These are phyloP conservation scores for Stygiomarasmius scandens DNA, from an alignment of 1,284 basidiomycete species.

Conservation along the genomic window DNA sequence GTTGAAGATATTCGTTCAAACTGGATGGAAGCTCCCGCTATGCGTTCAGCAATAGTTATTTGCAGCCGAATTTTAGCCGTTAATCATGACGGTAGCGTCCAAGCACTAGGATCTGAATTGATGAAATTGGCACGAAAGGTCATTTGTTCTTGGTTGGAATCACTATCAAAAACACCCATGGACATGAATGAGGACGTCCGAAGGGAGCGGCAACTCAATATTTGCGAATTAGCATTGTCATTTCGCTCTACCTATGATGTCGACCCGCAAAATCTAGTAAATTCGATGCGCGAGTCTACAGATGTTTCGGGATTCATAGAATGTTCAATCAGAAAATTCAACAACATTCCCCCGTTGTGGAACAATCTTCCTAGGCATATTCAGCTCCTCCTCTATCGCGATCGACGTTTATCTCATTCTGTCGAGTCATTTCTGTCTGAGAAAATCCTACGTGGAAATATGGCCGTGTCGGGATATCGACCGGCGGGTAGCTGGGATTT, in stretches of 20 bases:
- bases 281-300: slow-evolving; percentile 23
- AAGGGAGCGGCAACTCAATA: slow-evolving; percentile 26
- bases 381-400: slow-evolving; percentile 18
- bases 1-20: slow-evolving; percentile 35
- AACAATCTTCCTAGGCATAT: neutral
- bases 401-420: neutral
- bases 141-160: neutral
- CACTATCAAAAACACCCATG: neutral
- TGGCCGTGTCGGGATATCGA: slow-evolving; percentile 23
- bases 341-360: slow-evolving; percentile 24
- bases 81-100: slow-evolving; percentile 7
- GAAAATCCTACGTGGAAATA: slow-evolving; percentile 33
- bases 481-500: no score
- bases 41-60: slow-evolving; percentile 39
- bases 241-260: slow-evolving; percentile 46
- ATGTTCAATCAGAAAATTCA: slow-evolving; percentile 35
- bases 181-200: neutral
- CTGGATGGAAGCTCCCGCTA: slow-evolving; percentile 43
- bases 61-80: slow-evolving; percentile 36
- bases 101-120: neutral
- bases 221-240: slow-evolving; percentile 37
- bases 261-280: slow-evolving; percentile 20
- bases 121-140: neutral
- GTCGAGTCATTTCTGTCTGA: slow-evolving; percentile 26
- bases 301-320: slow-evolving; percentile 36